Evolutionary conservation across 441 rosid species (phyloP).

Genomic region (Populus hybrid): DNA sequence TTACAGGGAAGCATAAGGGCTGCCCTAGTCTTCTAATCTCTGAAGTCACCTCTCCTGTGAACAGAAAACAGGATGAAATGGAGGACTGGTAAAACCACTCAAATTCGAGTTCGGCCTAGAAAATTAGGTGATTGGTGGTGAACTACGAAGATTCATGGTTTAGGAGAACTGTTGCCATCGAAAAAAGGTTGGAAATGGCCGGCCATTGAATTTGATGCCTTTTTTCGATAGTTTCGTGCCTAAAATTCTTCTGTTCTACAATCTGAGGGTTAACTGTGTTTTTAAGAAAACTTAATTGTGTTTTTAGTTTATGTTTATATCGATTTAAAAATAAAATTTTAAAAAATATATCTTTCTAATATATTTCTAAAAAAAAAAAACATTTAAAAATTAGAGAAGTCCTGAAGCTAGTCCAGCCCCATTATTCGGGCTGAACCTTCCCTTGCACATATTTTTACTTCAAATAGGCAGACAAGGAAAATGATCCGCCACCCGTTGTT

Average conservation of each 20-base stretch:
- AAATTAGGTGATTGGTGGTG: neutral
- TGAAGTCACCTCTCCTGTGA: neutral
- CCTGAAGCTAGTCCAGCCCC: too few relatives aligned
- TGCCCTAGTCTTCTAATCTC: neutral
- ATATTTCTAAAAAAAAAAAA: too few relatives aligned
- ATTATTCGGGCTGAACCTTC: too few relatives aligned
- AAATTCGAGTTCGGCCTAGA: neutral
- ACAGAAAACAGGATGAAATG: neutral
- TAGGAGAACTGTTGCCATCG: neutral
- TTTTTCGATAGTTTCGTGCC: neutral
- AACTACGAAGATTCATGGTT: neutral
- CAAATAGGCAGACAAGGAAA: constrained; percentile 16
- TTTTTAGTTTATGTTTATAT: too few relatives aligned
- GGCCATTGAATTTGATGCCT: neutral
- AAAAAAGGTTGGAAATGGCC: neutral
- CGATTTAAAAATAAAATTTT: too few relatives aligned
- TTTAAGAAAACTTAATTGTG: too few relatives aligned
- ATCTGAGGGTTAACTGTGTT: too few relatives aligned
- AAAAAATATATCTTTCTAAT: too few relatives aligned
- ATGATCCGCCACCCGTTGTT: constrained; percentile 24
- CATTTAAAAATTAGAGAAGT: neutral
- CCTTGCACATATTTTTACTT: neutral
- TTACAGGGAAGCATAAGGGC: neutral
- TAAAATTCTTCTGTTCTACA: neutral
- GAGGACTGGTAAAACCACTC: neutral